A percentile compares a stretch with the other conserved stretches of the same genome.
Evolutionary conservation across 345 rosid species (phyloP).

Genomic region (Citrus reticulata): DNA sequence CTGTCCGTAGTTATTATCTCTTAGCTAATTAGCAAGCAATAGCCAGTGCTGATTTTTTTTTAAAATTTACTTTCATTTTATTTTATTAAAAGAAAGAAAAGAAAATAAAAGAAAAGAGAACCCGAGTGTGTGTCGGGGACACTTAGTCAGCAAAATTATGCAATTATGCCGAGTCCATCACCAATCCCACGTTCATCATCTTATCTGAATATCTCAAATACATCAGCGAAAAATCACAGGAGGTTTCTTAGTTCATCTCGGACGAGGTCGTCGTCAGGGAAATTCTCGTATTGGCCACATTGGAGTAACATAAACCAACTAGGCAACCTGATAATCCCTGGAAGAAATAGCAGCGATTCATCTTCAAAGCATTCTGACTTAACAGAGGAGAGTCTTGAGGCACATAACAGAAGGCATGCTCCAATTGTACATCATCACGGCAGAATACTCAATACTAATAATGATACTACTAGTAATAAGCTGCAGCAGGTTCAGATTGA

Average conservation of each 20-base stretch:
- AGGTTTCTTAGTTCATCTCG: conserved; percentile 14
- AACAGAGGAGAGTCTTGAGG: conserved; percentile 40
- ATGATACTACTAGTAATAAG: no score
- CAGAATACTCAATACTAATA: no score
- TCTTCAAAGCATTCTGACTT: conserved; percentile 33
- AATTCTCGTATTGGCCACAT: conserved; percentile 23
- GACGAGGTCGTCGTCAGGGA: background rate
- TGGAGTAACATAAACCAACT: conserved; percentile 32
- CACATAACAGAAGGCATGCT: conserved; percentile 38
- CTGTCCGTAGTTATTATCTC: background rate
- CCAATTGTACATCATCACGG: background rate
- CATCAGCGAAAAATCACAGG: background rate
- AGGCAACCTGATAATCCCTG: conserved; percentile 7
- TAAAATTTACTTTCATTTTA: no score
- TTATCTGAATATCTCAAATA: conserved; percentile 7
- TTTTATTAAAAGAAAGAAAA: no score
- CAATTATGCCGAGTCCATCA: conserved; percentile 28
- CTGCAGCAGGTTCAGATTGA: background rate
- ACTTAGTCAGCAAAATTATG: background rate
- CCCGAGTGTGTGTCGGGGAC: background rate
- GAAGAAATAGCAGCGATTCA: conserved; percentile 14
- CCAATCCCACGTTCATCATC: conserved; percentile 25
- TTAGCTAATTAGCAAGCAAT: background rate
- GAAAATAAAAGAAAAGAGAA: no score
- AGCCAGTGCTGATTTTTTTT: no score